Evolutionary conservation across 73 alveolate genomes (phyloP).

Genomic region (Durusdinium trenchii): DNA sequence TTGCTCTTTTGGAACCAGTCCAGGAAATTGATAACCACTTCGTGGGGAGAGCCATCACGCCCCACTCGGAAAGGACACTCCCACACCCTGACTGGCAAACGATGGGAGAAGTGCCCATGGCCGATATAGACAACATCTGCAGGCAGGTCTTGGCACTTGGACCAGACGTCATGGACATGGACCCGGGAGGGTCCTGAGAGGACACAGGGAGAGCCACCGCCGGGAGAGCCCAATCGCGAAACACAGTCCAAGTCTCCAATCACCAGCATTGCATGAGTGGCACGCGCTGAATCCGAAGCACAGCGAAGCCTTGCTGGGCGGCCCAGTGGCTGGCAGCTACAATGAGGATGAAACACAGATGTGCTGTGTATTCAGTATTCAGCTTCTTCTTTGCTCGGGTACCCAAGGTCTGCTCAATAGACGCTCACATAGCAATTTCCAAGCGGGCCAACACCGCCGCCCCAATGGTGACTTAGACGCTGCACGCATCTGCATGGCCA

Average conservation of each 20-base stretch:
- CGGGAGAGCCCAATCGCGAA: neutral
- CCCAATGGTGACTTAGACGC: too few species aligned
- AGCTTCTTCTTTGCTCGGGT: too few species aligned
- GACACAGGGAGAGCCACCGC: neutral
- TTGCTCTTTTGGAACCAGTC: neutral
- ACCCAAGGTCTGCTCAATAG: too few species aligned
- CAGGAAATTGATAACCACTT: neutral
- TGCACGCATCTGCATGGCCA: too few species aligned
- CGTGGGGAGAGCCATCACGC: neutral
- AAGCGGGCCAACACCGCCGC: too few species aligned
- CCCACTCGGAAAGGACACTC: neutral
- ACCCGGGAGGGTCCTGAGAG: neutral
- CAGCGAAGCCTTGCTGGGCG: too few species aligned
- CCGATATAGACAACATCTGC: slow-evolving; percentile 11
- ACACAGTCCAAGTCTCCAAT: neutral
- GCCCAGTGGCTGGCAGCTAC: too few species aligned
- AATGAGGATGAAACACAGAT: too few species aligned
- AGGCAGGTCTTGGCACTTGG: neutral
- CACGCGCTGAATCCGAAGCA: neutral
- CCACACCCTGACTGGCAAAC: neutral
- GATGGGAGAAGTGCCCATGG: slow-evolving; percentile 41
- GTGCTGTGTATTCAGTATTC: too few species aligned
- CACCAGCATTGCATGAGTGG: neutral
- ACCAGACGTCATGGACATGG: neutral
- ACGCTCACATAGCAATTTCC: too few species aligned